These are phyloP conservation scores for Fusarium sarcochroum DNA, from an alignment of 2,329 filamentous ascomycete genomes.

Conservation along the genomic window DNA sequence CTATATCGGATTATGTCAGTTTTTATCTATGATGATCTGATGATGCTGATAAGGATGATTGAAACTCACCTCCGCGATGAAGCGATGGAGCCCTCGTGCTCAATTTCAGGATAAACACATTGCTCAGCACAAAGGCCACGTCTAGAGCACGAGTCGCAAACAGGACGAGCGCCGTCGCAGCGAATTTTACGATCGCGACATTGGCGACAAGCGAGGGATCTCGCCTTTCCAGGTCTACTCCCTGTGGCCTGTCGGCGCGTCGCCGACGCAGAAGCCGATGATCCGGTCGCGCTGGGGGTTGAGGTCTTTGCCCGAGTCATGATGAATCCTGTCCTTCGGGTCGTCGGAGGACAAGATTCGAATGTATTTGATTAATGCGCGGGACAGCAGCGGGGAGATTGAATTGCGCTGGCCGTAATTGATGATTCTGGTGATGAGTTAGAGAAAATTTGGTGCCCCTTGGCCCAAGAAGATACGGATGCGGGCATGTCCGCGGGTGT, in stretches of 20 bases:
- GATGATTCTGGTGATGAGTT: background rate
- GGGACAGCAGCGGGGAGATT: slow-evolving; percentile 11
- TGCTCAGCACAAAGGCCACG: slow-evolving; percentile 44
- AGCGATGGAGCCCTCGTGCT: slow-evolving; percentile 49
- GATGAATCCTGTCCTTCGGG: background rate
- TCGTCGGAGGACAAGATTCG: background rate
- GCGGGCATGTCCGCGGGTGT: slow-evolving; percentile 16
- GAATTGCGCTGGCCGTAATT: slow-evolving; percentile 4
- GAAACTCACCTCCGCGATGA: slow-evolving; percentile 47
- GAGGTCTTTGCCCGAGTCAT: slow-evolving; percentile 32
- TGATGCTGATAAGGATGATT: background rate
- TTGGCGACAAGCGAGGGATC: slow-evolving; percentile 48
- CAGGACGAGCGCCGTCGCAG: slow-evolving; percentile 48
- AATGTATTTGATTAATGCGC: slow-evolving; percentile 8
- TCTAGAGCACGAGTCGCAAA: slow-evolving; percentile 47
- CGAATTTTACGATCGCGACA: slow-evolving; percentile 51
- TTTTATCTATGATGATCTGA: background rate
- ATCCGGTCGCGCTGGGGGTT: slow-evolving; percentile 21
- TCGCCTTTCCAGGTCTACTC: slow-evolving; percentile 43
- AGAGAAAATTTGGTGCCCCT: slow-evolving; percentile 7
- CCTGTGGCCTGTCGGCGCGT: slow-evolving; percentile 34
- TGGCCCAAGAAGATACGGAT: slow-evolving; percentile 15
- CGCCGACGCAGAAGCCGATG: slow-evolving; percentile 41
- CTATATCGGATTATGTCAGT: slow-evolving; percentile 23
- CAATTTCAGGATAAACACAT: slow-evolving; percentile 49